phyloP scores from a whole-genome alignment of 169 alveolate genomes.

The Pseudocohnilembus persalinus region DNA sequence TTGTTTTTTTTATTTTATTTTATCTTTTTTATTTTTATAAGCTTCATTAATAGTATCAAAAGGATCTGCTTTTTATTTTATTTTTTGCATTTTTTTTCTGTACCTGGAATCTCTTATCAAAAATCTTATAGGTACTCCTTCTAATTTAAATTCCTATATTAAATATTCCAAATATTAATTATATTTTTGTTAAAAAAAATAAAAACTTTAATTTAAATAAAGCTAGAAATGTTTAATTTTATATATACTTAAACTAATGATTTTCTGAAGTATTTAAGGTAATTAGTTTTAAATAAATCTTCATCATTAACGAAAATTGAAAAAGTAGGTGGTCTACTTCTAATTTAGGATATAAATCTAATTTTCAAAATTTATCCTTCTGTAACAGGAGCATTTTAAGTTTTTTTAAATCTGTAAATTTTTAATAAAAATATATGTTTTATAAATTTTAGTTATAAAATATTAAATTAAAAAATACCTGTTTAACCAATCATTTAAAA shows the following conservation, averaged over 20 bases:
- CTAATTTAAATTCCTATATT: constrained; percentile 69
- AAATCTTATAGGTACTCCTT: constrained; percentile 72
- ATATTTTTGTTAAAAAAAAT: no score
- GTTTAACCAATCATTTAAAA: constrained; percentile 72
- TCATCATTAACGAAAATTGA: constrained; percentile 67
- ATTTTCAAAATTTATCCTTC: constrained; percentile 56
- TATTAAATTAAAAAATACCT: neutral
- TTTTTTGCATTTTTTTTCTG: neutral
- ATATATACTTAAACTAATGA: constrained; percentile 15
- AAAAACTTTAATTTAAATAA: neutral
- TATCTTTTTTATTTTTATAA: no score
- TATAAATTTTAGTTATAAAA: no score
- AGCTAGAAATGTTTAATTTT: neutral
- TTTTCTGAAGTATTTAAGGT: constrained; percentile 49
- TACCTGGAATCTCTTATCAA: constrained; percentile 55
- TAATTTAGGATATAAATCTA: constrained; percentile 52
- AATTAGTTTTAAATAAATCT: constrained; percentile 45
- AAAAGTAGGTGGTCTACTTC: constrained; percentile 80
- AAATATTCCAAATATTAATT: no score
- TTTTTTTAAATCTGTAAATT: constrained; percentile 45
- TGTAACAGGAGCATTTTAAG: constrained; percentile 55
- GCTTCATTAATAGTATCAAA: no score
- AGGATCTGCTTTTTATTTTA: no score
- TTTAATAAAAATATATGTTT: neutral
- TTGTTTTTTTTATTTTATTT: no score